These are phyloP conservation scores for Ramaria sp. DNA, from an alignment of 768 basidiomycete genomes.

Conservation along the genomic window DNA sequence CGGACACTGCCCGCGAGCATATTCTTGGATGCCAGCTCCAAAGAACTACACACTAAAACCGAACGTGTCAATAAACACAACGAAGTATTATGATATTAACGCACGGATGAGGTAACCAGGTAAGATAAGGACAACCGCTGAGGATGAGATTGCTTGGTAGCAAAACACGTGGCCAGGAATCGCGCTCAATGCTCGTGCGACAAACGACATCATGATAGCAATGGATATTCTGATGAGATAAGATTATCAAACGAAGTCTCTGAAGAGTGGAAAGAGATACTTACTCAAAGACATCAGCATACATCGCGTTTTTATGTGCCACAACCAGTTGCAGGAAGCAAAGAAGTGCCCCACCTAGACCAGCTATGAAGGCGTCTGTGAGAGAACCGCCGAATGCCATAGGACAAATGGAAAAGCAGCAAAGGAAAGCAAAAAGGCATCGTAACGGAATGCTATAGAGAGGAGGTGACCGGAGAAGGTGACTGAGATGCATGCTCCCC, in stretches of 20 bases:
- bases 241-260: constrained; percentile 8
- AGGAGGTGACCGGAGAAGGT: constrained; percentile 51
- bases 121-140: constrained; percentile 78
- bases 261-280: constrained; percentile 19
- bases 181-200: constrained; percentile 71
- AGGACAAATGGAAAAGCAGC: constrained; percentile 73
- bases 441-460: constrained; percentile 53
- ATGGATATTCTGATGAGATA: constrained; percentile 53
- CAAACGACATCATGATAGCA: constrained; percentile 71
- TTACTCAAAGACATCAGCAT: constrained; percentile 89
- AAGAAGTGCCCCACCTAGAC: constrained; percentile 53
- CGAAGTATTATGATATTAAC: constrained; percentile 16
- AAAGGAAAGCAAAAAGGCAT: constrained; percentile 54
- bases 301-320: constrained; percentile 66
- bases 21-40: constrained; percentile 79
- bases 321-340: constrained; percentile 62
- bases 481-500: constrained; percentile 53
- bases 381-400: constrained; percentile 78
- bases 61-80: constrained; percentile 8
- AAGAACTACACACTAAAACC: constrained; percentile 58
- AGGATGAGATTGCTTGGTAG: constrained; percentile 83
- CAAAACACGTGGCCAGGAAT: constrained; percentile 74
- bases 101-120: constrained; percentile 79
- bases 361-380: constrained; percentile 79
- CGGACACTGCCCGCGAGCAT: constrained; percentile 77